phyloP scores from a whole-genome alignment of 345 rosid species.

The Salix purpurea region DNA sequence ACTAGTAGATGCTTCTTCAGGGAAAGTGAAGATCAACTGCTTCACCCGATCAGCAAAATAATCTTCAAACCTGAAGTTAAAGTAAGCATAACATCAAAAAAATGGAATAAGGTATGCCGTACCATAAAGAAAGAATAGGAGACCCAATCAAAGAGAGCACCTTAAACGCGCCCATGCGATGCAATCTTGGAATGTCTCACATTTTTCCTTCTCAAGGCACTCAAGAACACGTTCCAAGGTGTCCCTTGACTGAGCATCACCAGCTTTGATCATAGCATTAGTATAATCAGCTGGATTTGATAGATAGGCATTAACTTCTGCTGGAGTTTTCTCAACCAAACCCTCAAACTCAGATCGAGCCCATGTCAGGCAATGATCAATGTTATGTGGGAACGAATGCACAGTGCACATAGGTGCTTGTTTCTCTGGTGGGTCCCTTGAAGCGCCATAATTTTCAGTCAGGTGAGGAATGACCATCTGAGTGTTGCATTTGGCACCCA shows the following conservation, averaged over 20 bases:
- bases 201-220: conserved; percentile 87
- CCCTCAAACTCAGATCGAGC: conserved; percentile 99
- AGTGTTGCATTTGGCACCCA: conserved; percentile 96
- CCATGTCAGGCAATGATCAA: conserved; percentile 99
- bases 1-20: conserved; percentile 90
- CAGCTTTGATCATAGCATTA: conserved; percentile 64
- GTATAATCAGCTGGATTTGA: conserved; percentile 73
- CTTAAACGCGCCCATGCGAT: conserved; percentile 89
- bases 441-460: conserved; percentile 97
- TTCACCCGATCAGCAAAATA: conserved; percentile 79
- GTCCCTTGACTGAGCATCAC: conserved; percentile 97
- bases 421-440: conserved; percentile 99
- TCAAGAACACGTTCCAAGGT: conserved; percentile 80
- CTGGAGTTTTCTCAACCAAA: conserved; percentile 91
- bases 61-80: conserved; percentile 75
- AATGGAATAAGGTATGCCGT: not conserved
- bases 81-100: conserved; percentile 19
- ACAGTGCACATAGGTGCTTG: conserved; percentile 99
- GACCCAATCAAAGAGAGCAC: conserved; percentile 31
- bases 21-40: conserved; percentile 82
- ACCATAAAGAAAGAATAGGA: not conserved
- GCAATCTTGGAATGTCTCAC: conserved; percentile 87
- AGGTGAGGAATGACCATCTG: conserved; percentile 98
- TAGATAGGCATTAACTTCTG: conserved; percentile 90
- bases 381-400: conserved; percentile 98